Evolutionary conservation across 108 stramenopile species (phyloP).

Genomic region (Epithemia pelagica): DNA sequence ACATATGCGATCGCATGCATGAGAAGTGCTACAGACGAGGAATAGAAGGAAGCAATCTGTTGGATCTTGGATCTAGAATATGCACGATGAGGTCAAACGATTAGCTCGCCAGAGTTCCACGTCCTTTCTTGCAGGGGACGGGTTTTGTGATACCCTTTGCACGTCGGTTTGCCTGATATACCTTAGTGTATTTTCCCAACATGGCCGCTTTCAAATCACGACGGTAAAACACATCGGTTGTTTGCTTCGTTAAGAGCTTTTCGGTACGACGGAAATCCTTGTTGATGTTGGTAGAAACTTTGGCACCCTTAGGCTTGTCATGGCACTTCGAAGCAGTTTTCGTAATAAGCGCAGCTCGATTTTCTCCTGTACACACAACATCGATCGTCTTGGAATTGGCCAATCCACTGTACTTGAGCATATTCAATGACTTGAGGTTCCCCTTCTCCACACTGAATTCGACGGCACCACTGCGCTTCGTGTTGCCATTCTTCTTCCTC

Average conservation of each 20-base stretch:
- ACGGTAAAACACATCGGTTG: constrained; percentile 83
- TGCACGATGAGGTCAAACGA: too few relatives aligned
- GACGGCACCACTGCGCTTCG: constrained; percentile 79
- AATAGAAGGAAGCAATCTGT: too few relatives aligned
- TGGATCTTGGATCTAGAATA: too few relatives aligned
- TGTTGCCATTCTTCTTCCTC: constrained; percentile 85
- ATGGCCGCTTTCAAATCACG: constrained; percentile 75
- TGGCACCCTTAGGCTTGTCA: constrained; percentile 47
- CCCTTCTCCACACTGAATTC: constrained; percentile 82
- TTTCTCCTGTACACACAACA: constrained; percentile 55
- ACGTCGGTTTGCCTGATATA: constrained; percentile 82
- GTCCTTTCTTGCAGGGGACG: constrained; percentile 83
- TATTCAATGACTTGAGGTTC: constrained; percentile 81
- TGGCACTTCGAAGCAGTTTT: constrained; percentile 82
- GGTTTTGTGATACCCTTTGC: constrained; percentile 82
- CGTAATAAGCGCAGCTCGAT: constrained; percentile 64
- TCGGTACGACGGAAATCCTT: constrained; percentile 83
- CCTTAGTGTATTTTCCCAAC: constrained; percentile 82
- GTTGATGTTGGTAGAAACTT: constrained; percentile 72
- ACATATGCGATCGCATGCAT: too few relatives aligned
- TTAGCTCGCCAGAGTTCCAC: constrained; percentile 11
- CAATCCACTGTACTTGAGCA: constrained; percentile 90
- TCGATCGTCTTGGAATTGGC: constrained; percentile 85
- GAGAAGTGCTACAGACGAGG: too few relatives aligned
- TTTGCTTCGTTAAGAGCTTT: constrained; percentile 63